A percentile compares a stretch with the other conserved stretches of the same genome.
Evolutionary conservation across 495 filamentous ascomycete species (phyloP).

Genomic region (Penicillium diatomitis): DNA sequence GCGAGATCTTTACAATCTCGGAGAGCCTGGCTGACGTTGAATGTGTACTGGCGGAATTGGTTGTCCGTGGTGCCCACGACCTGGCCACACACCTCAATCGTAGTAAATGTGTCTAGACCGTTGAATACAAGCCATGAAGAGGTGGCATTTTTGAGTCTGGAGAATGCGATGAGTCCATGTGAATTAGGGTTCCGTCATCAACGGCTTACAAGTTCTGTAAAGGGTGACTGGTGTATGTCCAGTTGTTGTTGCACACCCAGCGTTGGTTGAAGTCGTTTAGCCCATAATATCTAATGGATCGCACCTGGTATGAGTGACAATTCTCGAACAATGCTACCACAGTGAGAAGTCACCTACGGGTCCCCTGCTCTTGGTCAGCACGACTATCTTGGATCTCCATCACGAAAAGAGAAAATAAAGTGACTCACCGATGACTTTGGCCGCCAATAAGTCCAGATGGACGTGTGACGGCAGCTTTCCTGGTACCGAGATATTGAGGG

Average conservation of each 20-base stretch:
- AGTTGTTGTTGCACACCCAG: slow-evolving; percentile 51
- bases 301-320: too few relatives aligned
- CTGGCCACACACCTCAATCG: slow-evolving; percentile 50
- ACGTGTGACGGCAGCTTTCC: slow-evolving; percentile 54
- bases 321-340: too few relatives aligned
- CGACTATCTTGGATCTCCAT: background rate
- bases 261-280: slow-evolving; percentile 55
- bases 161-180: slow-evolving; percentile 2
- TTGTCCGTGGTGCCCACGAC: slow-evolving; percentile 57
- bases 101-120: slow-evolving; percentile 58
- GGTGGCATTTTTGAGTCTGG: slow-evolving; percentile 14
- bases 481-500: slow-evolving; percentile 46
- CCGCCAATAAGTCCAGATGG: slow-evolving; percentile 51
- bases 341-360: too few relatives aligned
- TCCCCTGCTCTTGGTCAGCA: background rate
- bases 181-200: background rate
- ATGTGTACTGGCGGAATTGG: slow-evolving; percentile 65
- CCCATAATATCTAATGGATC: slow-evolving; percentile 34
- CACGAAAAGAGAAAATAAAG: background rate
- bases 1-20: slow-evolving; percentile 33
- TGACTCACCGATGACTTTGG: slow-evolving; percentile 36
- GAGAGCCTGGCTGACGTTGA: slow-evolving; percentile 49
- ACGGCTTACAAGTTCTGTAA: slow-evolving; percentile 38
- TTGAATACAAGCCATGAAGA: slow-evolving; percentile 53
- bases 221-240: slow-evolving; percentile 52